Evolutionary conservation across 2,329 filamentous ascomycete species (phyloP).

Genomic region (Curvularia eragrostidis): DNA sequence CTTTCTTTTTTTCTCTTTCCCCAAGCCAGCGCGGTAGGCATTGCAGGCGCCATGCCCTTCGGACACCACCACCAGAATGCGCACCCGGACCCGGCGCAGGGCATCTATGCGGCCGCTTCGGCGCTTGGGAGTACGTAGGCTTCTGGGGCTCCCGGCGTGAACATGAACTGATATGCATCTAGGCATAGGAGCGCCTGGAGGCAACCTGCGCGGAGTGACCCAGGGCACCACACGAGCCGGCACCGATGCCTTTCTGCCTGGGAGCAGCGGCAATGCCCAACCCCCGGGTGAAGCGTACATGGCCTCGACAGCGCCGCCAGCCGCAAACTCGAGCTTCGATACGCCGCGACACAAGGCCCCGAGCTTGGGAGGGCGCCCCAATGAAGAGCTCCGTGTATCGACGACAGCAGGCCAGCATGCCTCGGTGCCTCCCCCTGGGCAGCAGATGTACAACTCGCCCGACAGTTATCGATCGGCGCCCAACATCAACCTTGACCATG

Average conservation of each 20-base stretch:
- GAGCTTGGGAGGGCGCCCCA: conserved; percentile 54
- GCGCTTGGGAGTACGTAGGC: conserved; percentile 49
- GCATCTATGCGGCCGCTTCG: conserved; percentile 56
- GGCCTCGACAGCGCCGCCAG: conserved; percentile 42
- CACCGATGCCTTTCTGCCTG: conserved; percentile 54
- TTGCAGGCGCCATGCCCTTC: conserved; percentile 48
- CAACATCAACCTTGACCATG: conserved; percentile 66
- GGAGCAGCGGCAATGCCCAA: conserved; percentile 39
- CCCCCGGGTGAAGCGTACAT: conserved; percentile 23
- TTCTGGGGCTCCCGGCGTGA: conserved; percentile 2
- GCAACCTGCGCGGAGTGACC: conserved; percentile 50
- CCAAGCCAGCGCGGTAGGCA: conserved; percentile 13
- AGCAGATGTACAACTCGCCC: conserved; percentile 56
- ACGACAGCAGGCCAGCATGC: conserved; percentile 37
- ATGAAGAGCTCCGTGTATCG: conserved; percentile 64
- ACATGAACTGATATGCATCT: conserved; percentile 14
- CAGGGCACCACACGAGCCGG: conserved; percentile 52
- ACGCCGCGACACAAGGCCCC: conserved; percentile 56
- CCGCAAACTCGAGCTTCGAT: conserved; percentile 57
- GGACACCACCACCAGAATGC: conserved; percentile 45
- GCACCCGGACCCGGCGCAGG: conserved; percentile 48
- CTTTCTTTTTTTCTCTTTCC: conserved; percentile 3
- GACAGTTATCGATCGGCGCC: conserved; percentile 59
- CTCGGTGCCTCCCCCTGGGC: conserved; percentile 51
- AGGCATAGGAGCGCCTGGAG: conserved; percentile 54